phyloP scores from a whole-genome alignment of 257 asterid genomes.

The Ligustrum vulgare region DNA sequence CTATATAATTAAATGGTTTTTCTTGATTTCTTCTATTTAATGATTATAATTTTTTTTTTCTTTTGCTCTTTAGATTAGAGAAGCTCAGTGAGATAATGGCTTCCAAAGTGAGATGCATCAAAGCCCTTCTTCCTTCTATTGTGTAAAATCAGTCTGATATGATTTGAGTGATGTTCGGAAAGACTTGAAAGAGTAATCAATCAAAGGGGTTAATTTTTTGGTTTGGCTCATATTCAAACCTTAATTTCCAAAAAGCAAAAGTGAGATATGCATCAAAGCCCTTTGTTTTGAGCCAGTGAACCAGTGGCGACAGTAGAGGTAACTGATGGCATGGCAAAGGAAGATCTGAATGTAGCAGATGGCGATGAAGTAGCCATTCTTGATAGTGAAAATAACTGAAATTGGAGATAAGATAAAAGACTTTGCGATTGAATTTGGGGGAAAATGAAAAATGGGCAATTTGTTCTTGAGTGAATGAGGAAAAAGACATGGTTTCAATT shows the following conservation, averaged over 20 bases:
- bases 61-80: constrained; percentile 7
- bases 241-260: not conserved
- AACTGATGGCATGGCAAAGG: too few species aligned
- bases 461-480: constrained; percentile 28
- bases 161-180: not conserved
- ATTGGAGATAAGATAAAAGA: constrained; percentile 8
- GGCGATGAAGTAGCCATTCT: too few species aligned
- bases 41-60: too few species aligned
- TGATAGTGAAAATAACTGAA: constrained; percentile 23
- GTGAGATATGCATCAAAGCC: not conserved
- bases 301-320: too few species aligned
- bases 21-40: constrained; percentile 19
- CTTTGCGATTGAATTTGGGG: constrained; percentile 17
- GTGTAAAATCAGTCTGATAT: not conserved
- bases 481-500: constrained; percentile 13
- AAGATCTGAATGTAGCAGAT: too few species aligned
- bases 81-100: constrained; percentile 34
- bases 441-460: constrained; percentile 14
- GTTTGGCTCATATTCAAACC: not conserved
- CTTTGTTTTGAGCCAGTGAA: too few species aligned
- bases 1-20: constrained; percentile 18
- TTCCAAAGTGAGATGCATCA: constrained; percentile 43
- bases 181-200: not conserved
- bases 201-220: too few species aligned
- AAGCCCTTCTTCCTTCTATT: constrained; percentile 7